Percentiles rank a stretch among this genome's conserved stretches.
These are phyloP conservation scores for Pythium chondricola DNA, from an alignment of 352 stramenopile species.

Conservation along the genomic window DNA sequence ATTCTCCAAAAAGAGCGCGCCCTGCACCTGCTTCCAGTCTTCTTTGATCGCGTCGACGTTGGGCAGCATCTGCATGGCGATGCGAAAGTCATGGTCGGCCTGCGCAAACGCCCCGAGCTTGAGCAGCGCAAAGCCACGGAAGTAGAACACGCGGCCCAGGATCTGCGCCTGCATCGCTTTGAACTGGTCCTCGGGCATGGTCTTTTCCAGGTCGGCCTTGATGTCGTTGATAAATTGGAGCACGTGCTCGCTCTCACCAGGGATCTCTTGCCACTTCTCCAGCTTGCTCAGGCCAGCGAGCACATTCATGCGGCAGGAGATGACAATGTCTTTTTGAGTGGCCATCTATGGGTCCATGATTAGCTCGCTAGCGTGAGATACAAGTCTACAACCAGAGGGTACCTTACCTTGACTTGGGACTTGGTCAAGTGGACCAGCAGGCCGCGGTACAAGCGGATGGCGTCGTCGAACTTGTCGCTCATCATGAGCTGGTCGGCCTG, in stretches of 20 bases:
- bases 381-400: too few species aligned
- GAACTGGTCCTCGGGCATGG: constrained; percentile 15
- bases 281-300: constrained; percentile 51
- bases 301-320: constrained; percentile 70
- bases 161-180: constrained; percentile 24
- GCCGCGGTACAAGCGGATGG: constrained; percentile 56
- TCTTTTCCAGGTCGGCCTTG: constrained; percentile 22
- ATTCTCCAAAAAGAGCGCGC: constrained; percentile 35
- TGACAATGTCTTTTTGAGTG: constrained; percentile 41
- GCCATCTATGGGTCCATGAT: constrained; percentile 38
- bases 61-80: constrained; percentile 44
- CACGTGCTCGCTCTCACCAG: constrained; percentile 36
- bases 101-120: constrained; percentile 27
- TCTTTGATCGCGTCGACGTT: constrained; percentile 39
- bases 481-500: constrained; percentile 61
- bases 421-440: constrained; percentile 66
- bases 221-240: constrained; percentile 44
- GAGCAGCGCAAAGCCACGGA: constrained; percentile 55
- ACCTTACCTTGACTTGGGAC: constrained; percentile 48
- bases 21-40: constrained; percentile 48
- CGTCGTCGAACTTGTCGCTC: constrained; percentile 37
- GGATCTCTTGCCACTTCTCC: constrained; percentile 42
- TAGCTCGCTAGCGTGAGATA: too few species aligned
- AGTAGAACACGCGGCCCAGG: constrained; percentile 47
- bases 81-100: constrained; percentile 44